These are phyloP conservation scores for Boletus reticulatus DNA, from an alignment of 768 basidiomycete species.

Conservation along the genomic window DNA sequence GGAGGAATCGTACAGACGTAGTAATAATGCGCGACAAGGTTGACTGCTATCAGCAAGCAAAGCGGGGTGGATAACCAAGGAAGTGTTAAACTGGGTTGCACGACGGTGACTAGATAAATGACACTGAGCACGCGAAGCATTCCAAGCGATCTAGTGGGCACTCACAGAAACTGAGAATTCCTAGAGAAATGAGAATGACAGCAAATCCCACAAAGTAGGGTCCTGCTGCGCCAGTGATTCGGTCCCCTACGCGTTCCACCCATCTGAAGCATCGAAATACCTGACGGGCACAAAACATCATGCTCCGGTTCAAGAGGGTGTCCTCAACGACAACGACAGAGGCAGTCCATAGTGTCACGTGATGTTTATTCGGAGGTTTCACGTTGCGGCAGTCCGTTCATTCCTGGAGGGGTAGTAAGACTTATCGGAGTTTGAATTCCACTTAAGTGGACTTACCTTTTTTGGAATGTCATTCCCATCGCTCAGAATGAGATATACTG, in stretches of 20 bases:
- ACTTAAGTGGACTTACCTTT: too few species aligned
- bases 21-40: conserved; percentile 83
- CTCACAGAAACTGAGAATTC: conserved; percentile 81
- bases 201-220: conserved; percentile 89
- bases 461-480: too few species aligned
- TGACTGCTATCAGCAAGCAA: conserved; percentile 73
- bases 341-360: too few species aligned
- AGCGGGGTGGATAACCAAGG: conserved; percentile 61
- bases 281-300: conserved; percentile 28
- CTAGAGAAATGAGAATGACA: conserved; percentile 62
- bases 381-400: too few species aligned
- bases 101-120: conserved; percentile 65
- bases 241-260: conserved; percentile 73
- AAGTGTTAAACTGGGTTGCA: conserved; percentile 62
- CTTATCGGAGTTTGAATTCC: too few species aligned
- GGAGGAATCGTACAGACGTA: conserved; percentile 77
- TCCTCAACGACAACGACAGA: too few species aligned
- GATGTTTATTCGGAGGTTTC: too few species aligned
- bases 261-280: conserved; percentile 59
- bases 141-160: conserved; percentile 12
- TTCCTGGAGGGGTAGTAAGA: too few species aligned
- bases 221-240: conserved; percentile 85
- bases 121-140: background rate
- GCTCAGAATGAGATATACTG: too few species aligned
- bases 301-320: background rate